Conservation (phyloP, 2,329 filamentous ascomycete species). For the Septoria linicola region DNA sequence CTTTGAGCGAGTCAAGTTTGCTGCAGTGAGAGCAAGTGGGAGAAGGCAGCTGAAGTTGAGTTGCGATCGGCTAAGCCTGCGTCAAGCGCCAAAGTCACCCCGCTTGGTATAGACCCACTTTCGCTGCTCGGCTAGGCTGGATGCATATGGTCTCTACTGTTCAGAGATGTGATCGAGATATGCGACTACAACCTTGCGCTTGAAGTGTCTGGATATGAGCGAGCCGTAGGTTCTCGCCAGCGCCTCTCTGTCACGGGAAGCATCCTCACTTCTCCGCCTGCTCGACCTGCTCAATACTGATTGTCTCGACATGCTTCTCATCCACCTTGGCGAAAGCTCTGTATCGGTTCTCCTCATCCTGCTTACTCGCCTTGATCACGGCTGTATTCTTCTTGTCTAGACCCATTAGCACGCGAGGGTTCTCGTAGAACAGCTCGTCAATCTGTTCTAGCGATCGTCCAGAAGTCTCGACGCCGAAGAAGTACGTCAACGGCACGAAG, state of each 20-base stretch:
- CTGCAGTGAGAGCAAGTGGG: slow-evolving; percentile 32
- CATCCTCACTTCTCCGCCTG: too few relatives aligned
- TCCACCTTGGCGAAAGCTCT: slow-evolving; percentile 23
- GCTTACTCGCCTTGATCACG: slow-evolving; percentile 25
- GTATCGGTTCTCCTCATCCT: slow-evolving; percentile 27
- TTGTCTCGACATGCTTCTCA: slow-evolving; percentile 16
- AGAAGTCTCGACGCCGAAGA: slow-evolving; percentile 36
- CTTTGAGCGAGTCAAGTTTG: slow-evolving; percentile 34
- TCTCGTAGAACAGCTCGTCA: slow-evolving; percentile 36
- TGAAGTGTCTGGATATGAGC: too few relatives aligned
- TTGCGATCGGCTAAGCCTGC: not conserved
- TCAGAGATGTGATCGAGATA: too few relatives aligned
- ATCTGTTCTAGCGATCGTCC: slow-evolving; percentile 32
- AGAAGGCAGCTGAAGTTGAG: not conserved
- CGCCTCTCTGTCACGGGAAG: too few relatives aligned
- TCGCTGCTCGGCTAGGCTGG: too few relatives aligned
- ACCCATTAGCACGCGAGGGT: slow-evolving; percentile 37
- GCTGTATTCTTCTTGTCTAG: slow-evolving; percentile 32
- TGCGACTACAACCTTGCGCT: too few relatives aligned
- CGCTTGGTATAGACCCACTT: not conserved
- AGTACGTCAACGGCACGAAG: slow-evolving; percentile 50
- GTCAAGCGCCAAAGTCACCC: not conserved
- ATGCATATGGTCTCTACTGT: too few relatives aligned
- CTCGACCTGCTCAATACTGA: too few relatives aligned
- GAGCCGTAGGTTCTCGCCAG: too few relatives aligned